phyloP scores from a whole-genome alignment of 2,329 filamentous ascomycete species.

The Cytospora leucostoma region DNA sequence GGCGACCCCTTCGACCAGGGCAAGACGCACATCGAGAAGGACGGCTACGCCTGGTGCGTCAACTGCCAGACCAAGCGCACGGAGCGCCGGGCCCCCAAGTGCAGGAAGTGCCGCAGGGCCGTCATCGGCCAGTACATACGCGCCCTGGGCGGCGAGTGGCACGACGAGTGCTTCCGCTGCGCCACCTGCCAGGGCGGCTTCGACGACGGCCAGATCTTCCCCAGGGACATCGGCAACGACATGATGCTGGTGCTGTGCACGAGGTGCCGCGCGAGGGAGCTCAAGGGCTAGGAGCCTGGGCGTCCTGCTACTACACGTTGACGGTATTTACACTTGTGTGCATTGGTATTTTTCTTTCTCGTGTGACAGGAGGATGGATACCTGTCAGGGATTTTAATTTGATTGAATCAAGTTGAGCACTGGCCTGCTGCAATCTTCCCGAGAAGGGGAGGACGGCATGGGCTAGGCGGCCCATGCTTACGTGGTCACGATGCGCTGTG shows the following conservation, averaged over 20 bases:
- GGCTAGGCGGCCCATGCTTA: slow-evolving; percentile 15
- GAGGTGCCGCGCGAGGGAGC: slow-evolving; percentile 59
- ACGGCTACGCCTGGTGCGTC: slow-evolving; percentile 97
- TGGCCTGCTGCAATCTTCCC: background rate
- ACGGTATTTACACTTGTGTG: background rate
- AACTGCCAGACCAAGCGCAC: slow-evolving; percentile 90
- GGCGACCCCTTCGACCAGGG: slow-evolving; percentile 85
- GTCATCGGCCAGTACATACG: slow-evolving; percentile 89
- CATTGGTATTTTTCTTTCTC: background rate
- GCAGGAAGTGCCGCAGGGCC: slow-evolving; percentile 77
- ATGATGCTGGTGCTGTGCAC: slow-evolving; percentile 60
- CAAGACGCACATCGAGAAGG: slow-evolving; percentile 82
- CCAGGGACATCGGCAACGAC: slow-evolving; percentile 52
- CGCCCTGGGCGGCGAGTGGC: slow-evolving; percentile 90
- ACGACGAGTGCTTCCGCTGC: slow-evolving; percentile 88
- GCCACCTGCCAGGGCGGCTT: slow-evolving; percentile 61
- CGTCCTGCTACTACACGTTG: slow-evolving; percentile 4
- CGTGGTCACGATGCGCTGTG: slow-evolving; percentile 19
- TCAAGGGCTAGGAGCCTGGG: slow-evolving; percentile 47
- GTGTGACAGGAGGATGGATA: background rate
- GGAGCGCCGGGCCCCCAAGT: slow-evolving; percentile 84
- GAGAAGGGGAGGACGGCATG: background rate
- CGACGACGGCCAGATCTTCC: slow-evolving; percentile 66
- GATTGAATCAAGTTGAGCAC: slow-evolving; percentile 15
- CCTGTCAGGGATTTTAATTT: background rate